Conservation (phyloP, 371 early-diverging fungal species). For the Mucor saturninus region DNA sequence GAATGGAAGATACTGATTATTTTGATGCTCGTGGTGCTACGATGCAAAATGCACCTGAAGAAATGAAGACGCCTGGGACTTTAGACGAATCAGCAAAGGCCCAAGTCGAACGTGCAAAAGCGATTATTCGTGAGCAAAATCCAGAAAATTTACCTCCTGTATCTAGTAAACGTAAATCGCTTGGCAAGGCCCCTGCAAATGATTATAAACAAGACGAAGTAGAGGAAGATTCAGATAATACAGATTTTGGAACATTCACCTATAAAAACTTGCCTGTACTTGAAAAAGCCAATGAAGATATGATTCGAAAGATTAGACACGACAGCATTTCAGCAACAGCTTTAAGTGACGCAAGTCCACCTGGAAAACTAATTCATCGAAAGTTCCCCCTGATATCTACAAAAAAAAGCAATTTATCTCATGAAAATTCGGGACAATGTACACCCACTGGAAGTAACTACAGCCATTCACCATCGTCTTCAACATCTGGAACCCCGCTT, state of each 20-base stretch:
- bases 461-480: slow-evolving; percentile 16
- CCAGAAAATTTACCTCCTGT: slow-evolving; percentile 32
- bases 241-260: slow-evolving; percentile 91
- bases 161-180: not conserved
- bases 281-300: slow-evolving; percentile 88
- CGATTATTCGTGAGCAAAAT: slow-evolving; percentile 51
- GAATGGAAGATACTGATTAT: slow-evolving; percentile 89
- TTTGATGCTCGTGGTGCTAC: slow-evolving; percentile 90
- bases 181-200: not conserved
- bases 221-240: slow-evolving; percentile 32
- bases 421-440: slow-evolving; percentile 14
- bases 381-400: slow-evolving; percentile 17
- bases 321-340: slow-evolving; percentile 44
- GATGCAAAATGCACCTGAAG: slow-evolving; percentile 53
- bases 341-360: slow-evolving; percentile 3
- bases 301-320: slow-evolving; percentile 68
- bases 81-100: slow-evolving; percentile 32
- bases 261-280: slow-evolving; percentile 89
- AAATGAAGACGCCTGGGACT: not conserved
- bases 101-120: slow-evolving; percentile 47
- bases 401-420: slow-evolving; percentile 11
- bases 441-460: slow-evolving; percentile 15
- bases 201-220: not conserved
- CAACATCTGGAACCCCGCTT: slow-evolving; percentile 26
- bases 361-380: slow-evolving; percentile 13